Conservation (phyloP, 495 filamentous ascomycete species). For the Delitschia confertaspora region DNA sequence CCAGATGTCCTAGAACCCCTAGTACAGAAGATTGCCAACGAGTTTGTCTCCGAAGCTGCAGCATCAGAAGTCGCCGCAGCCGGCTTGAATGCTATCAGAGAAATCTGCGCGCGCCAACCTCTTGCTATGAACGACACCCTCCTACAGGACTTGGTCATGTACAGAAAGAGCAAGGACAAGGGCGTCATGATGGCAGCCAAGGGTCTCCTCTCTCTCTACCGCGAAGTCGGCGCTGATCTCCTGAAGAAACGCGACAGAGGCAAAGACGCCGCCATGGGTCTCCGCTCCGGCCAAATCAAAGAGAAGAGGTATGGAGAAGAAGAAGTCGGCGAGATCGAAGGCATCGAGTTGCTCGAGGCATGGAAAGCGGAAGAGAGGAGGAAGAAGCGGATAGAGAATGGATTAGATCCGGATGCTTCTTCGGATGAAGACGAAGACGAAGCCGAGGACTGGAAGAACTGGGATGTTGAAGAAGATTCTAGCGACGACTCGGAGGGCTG, state of each 20-base stretch:
- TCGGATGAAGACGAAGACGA: slow-evolving; percentile 47
- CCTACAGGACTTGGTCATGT: slow-evolving; percentile 93
- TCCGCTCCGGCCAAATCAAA: slow-evolving; percentile 59
- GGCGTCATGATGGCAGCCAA: slow-evolving; percentile 95
- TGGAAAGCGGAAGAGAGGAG: slow-evolving; percentile 87
- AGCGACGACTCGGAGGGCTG: slow-evolving; percentile 77
- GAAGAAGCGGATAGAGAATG: slow-evolving; percentile 59
- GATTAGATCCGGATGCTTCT: slow-evolving; percentile 46
- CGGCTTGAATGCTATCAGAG: slow-evolving; percentile 87
- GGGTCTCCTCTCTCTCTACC: slow-evolving; percentile 78
- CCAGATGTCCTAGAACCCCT: slow-evolving; percentile 90
- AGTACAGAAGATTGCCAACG: slow-evolving; percentile 90
- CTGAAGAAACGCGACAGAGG: slow-evolving; percentile 84
- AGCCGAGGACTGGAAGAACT: slow-evolving; percentile 63
- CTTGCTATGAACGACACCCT: slow-evolving; percentile 91
- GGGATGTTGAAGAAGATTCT: slow-evolving; percentile 74
- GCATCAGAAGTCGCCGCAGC: slow-evolving; percentile 85
- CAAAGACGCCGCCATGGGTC: slow-evolving; percentile 80
- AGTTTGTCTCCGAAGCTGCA: slow-evolving; percentile 93
- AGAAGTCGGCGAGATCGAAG: slow-evolving; percentile 75
- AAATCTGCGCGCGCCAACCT: slow-evolving; percentile 86
- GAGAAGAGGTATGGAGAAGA: slow-evolving; percentile 73
- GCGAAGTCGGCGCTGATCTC: slow-evolving; percentile 83
- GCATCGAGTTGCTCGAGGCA: slow-evolving; percentile 79
- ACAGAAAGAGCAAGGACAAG: slow-evolving; percentile 95